Conservation (phyloP, 2,329 filamentous ascomycete species). For the Alternaria gaisen region DNA sequence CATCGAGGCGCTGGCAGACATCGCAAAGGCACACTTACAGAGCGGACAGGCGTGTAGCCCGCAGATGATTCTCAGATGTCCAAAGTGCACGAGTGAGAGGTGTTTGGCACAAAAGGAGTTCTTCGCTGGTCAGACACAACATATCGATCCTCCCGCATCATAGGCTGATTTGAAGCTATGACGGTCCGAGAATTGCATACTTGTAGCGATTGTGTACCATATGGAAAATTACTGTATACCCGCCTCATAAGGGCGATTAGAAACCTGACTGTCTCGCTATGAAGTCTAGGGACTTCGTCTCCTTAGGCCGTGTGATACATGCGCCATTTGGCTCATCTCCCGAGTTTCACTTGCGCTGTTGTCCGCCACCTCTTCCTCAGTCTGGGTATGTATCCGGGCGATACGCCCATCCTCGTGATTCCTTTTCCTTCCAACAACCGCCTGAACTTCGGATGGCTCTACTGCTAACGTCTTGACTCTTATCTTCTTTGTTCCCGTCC, state of each 20-base stretch:
- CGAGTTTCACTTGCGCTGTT: background rate
- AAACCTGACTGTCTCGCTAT: background rate
- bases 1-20: constrained; percentile 86
- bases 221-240: background rate
- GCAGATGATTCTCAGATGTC: constrained; percentile 92
- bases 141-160: constrained; percentile 17
- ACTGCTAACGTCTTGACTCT: background rate
- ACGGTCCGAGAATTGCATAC: background rate
- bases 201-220: background rate
- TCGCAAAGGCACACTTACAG: constrained; percentile 81
- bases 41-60: constrained; percentile 75
- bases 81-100: constrained; percentile 88
- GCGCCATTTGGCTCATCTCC: background rate
- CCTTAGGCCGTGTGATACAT: background rate
- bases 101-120: constrained; percentile 81
- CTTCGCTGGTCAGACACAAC: constrained; percentile 60
- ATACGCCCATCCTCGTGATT: background rate
- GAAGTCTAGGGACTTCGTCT: background rate
- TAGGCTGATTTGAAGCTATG: constrained; percentile 9
- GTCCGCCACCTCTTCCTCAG: background rate
- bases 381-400: background rate
- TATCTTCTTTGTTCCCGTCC: constrained; percentile 16
- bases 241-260: background rate
- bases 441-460: constrained; percentile 6
- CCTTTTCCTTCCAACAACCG: background rate